Evolutionary conservation across 2,329 filamentous ascomycete genomes (phyloP).

Genomic region (Fusarium pseudoanthophilum): DNA sequence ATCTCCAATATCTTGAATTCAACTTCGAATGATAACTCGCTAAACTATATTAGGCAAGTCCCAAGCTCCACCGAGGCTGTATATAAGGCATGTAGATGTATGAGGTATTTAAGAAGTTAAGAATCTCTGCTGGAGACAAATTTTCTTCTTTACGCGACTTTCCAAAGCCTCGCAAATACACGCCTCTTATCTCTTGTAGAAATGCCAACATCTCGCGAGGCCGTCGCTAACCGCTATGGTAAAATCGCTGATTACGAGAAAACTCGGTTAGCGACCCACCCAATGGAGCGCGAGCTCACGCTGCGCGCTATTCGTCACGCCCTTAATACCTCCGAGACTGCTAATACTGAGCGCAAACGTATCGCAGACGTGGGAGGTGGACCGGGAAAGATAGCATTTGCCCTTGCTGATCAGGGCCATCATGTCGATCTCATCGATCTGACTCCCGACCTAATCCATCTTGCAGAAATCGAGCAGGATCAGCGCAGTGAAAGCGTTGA

Average conservation of each 20-base stretch:
- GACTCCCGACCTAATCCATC: background rate
- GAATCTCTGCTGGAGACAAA: accelerated
- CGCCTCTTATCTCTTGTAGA: accelerated
- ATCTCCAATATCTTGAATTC: too few relatives aligned
- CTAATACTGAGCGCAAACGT: background rate
- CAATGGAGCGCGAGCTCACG: background rate
- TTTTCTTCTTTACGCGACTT: accelerated
- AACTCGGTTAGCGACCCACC: background rate
- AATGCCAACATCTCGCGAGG: background rate
- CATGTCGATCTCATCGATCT: background rate
- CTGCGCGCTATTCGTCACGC: background rate
- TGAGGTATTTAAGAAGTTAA: background rate
- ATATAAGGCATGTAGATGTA: background rate
- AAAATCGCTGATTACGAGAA: background rate
- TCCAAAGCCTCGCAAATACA: background rate
- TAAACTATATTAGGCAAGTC: background rate
- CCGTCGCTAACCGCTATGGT: background rate
- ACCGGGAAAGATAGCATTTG: background rate
- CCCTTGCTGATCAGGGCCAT: background rate
- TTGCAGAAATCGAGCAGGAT: background rate
- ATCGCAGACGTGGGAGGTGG: background rate
- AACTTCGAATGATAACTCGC: background rate
- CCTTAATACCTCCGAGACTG: background rate
- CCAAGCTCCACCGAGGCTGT: background rate
- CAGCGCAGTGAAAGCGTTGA: background rate